Evolutionary conservation across 306 rosid genomes (phyloP).

Genomic region (Clitoria ternatea): DNA sequence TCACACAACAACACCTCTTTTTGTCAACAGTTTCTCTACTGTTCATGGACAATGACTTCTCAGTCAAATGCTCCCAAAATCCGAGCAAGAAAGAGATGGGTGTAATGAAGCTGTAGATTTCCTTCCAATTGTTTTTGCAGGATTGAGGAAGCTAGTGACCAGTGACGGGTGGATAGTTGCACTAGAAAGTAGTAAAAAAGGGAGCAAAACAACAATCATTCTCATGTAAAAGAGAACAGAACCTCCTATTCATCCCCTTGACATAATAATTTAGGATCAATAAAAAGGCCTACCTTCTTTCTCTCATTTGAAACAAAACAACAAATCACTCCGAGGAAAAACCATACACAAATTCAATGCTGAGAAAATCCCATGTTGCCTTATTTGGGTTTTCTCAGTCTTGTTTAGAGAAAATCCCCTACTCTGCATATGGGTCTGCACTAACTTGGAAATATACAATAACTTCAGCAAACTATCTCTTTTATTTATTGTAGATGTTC

Average conservation of each 20-base stretch:
- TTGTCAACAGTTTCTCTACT: slow-evolving; percentile 35
- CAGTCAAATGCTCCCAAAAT: slow-evolving; percentile 52
- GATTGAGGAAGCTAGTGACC: slow-evolving; percentile 34
- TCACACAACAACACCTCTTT: slow-evolving; percentile 18
- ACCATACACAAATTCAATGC: slow-evolving; percentile 13
- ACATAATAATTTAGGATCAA: slow-evolving; percentile 17
- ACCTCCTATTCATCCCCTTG: slow-evolving; percentile 5
- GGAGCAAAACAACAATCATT: slow-evolving; percentile 25
- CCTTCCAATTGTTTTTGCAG: slow-evolving; percentile 34
- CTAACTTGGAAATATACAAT: slow-evolving; percentile 27
- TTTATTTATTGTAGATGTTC: slow-evolving; percentile 15
- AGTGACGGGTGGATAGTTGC: slow-evolving; percentile 26
- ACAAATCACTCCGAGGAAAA: slow-evolving; percentile 12
- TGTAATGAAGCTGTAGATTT: slow-evolving; percentile 7
- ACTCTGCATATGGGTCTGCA: slow-evolving; percentile 17
- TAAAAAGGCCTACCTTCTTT: slow-evolving; percentile 10
- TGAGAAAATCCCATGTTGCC: slow-evolving; percentile 14
- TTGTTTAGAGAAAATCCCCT: slow-evolving; percentile 12
- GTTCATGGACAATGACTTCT: slow-evolving; percentile 55
- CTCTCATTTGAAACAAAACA: slow-evolving; percentile 31
- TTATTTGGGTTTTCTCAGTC: slow-evolving; percentile 20
- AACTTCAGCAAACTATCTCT: slow-evolving; percentile 16
- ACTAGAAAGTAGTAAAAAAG: slow-evolving; percentile 31
- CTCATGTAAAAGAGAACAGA: slow-evolving; percentile 17
- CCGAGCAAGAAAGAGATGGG: slow-evolving; percentile 42